Base-by-base conservation (phyloP, 2,329 filamentous ascomycete species). In the Cercospora canescens region DNA sequence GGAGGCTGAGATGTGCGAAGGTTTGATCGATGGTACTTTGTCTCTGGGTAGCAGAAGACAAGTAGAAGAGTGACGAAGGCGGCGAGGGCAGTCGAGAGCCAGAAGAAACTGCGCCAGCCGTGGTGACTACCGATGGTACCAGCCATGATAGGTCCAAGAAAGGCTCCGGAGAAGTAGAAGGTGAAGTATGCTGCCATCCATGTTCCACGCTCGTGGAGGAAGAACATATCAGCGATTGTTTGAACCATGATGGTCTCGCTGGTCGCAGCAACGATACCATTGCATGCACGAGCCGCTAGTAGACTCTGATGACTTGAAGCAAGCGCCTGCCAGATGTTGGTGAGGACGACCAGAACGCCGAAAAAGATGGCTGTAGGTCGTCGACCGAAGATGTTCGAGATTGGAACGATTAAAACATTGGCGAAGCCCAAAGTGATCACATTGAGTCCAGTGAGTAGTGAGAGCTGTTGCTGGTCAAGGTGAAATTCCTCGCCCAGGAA, bases 101-200 rank as follows among this genome's bases (percentile, higher is more conserved):
- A 83, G 75, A 82, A 83, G 72, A 83, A 82, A 12, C 77, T 80
- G 56, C 80, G 71, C 81, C 81, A 82, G 48, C 81, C 80, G 64
- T 82, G 75, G 21, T 67, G 78, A 11, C 74, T 75, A 21, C 77
- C 79, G 35, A 82, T 81, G 41, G 75, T 74, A 5, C 80, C 80
- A 24, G 77, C 75, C 76, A 82, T 81, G 62, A 82, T 78, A 1
- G 80, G 79, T 3, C 81, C 81, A 1, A 82, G 71, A 67, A 81
- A 81, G 6, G 80, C 76, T 9, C 80, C 79, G 26, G 77, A 74
- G 67, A 81, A 81, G 71, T 79, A 81, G 26, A 78, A 75, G 8
- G 77, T 80, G 32, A 67, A 37, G 24, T 68, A 68, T 6, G 70
- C 64, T 28, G 66, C 67, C 62, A 73, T 72, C 68, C 71, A 70